Evolutionary conservation across 176 grass and related monocot species (phyloP).

Genomic region (sorghum (Sorghum bicolor)): DNA sequence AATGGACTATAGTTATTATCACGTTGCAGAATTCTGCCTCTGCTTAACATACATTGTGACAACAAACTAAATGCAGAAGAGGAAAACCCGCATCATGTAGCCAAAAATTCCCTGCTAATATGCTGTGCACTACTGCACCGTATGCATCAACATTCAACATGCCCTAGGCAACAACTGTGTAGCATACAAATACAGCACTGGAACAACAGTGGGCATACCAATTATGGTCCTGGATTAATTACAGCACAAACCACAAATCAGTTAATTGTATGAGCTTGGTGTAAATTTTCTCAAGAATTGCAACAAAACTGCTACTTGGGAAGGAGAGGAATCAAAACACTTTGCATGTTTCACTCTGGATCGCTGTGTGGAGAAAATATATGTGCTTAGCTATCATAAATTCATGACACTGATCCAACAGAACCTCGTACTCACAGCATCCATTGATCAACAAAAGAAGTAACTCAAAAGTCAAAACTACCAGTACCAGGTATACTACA

Average conservation of each 20-base stretch:
- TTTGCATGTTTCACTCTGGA: neutral
- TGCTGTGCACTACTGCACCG: neutral
- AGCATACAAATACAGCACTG: neutral
- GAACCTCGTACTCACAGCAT: too few relatives aligned
- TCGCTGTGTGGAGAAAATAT: neutral
- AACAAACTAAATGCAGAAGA: neutral
- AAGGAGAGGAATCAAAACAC: neutral
- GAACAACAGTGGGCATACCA: neutral
- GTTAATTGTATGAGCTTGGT: neutral
- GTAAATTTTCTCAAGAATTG: neutral
- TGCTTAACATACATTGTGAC: neutral
- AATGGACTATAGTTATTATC: neutral
- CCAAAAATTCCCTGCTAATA: neutral
- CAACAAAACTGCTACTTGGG: neutral
- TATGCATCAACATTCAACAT: neutral
- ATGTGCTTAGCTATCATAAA: neutral
- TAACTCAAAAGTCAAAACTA: neutral
- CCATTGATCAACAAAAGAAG: too few relatives aligned
- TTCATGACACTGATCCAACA: neutral
- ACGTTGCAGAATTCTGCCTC: neutral
- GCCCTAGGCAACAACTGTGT: neutral
- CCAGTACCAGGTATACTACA: too few relatives aligned
- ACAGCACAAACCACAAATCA: neutral
- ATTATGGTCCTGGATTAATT: neutral
- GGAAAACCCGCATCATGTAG: neutral